phyloP scores from a whole-genome alignment of 805 yeast genomes.

The Candida succiphila region DNA sequence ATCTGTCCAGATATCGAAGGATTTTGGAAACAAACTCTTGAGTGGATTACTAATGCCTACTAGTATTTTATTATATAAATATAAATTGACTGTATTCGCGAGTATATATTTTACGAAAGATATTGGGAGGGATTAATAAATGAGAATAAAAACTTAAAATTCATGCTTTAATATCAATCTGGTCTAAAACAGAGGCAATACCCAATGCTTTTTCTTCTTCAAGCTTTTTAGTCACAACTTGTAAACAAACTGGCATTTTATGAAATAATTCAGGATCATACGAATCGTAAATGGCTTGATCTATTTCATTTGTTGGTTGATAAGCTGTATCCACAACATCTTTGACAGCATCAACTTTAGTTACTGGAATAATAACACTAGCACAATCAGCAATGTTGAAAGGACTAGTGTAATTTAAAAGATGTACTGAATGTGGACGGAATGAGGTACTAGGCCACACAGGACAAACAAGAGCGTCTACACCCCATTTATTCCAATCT shows the following conservation, averaged over 20 bases:
- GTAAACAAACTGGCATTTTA: conserved; percentile 48
- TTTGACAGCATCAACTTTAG: conserved; percentile 26
- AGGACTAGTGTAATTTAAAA: conserved; percentile 44
- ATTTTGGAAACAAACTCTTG: too few species aligned
- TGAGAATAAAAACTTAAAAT: too few species aligned
- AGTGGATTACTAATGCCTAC: too few species aligned
- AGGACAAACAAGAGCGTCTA: conserved; percentile 41
- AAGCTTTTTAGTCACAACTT: conserved; percentile 42
- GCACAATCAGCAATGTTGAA: conserved; percentile 46
- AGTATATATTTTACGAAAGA: too few species aligned
- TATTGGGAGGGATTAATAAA: too few species aligned
- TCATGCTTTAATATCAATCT: too few species aligned
- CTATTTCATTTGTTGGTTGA: conserved; percentile 21
- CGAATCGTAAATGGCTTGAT: conserved; percentile 27
- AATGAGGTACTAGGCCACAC: conserved; percentile 32
- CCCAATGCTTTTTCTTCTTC: conserved; percentile 40
- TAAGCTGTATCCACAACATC: conserved; percentile 12
- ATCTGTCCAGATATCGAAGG: too few species aligned
- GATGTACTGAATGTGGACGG: conserved; percentile 27
- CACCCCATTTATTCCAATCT: conserved; percentile 26
- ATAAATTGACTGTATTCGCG: too few species aligned
- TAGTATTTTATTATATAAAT: too few species aligned
- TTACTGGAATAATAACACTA: conserved; percentile 33
- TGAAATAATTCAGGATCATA: conserved; percentile 37
- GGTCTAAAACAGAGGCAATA: not conserved